A percentile compares a stretch with the other conserved stretches of the same genome.
These are phyloP conservation scores for Phoma sp. DNA, from an alignment of 2,329 filamentous ascomycete genomes.

Conservation along the genomic window DNA sequence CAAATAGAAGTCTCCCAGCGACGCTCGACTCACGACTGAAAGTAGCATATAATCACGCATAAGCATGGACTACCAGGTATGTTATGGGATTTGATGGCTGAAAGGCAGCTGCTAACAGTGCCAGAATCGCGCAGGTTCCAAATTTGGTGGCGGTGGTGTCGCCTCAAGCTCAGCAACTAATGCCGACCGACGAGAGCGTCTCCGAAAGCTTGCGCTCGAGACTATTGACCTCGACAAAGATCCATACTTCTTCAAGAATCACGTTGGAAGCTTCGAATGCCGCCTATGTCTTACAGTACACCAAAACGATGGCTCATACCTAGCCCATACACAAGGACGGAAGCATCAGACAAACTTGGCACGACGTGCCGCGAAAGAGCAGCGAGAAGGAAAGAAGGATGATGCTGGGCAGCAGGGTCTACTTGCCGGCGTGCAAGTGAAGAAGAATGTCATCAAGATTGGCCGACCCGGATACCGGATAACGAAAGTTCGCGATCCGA, in stretches of 20 bases:
- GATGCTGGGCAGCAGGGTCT: slow-evolving; percentile 77
- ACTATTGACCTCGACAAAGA: slow-evolving; percentile 99
- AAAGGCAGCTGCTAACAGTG: slow-evolving; percentile 22
- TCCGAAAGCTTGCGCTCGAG: slow-evolving; percentile 97
- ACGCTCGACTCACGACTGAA: background rate
- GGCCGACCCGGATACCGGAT: slow-evolving; percentile 97
- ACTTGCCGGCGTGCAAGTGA: slow-evolving; percentile 70
- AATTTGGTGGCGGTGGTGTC: slow-evolving; percentile 96
- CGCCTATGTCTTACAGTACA: slow-evolving; percentile 96
- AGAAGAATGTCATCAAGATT: slow-evolving; percentile 90
- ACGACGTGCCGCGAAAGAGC: slow-evolving; percentile 91
- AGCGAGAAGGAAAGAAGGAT: slow-evolving; percentile 80
- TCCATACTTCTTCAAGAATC: slow-evolving; percentile 99
- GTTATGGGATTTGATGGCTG: background rate
- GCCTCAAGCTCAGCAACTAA: slow-evolving; percentile 93
- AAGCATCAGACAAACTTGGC: slow-evolving; percentile 99
- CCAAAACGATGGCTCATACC: slow-evolving; percentile 98
- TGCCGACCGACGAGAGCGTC: slow-evolving; percentile 94
- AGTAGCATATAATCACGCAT: background rate
- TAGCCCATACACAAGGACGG: slow-evolving; percentile 96
- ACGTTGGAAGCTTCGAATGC: slow-evolving; percentile 97
- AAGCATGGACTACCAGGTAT: slow-evolving; percentile 61
- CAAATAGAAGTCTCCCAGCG: no score
- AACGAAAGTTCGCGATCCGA: slow-evolving; percentile 89
- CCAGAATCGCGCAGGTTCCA: slow-evolving; percentile 92